Evolutionary conservation across 495 filamentous ascomycete species (phyloP).

Genomic region (Chaetomium fimeti): DNA sequence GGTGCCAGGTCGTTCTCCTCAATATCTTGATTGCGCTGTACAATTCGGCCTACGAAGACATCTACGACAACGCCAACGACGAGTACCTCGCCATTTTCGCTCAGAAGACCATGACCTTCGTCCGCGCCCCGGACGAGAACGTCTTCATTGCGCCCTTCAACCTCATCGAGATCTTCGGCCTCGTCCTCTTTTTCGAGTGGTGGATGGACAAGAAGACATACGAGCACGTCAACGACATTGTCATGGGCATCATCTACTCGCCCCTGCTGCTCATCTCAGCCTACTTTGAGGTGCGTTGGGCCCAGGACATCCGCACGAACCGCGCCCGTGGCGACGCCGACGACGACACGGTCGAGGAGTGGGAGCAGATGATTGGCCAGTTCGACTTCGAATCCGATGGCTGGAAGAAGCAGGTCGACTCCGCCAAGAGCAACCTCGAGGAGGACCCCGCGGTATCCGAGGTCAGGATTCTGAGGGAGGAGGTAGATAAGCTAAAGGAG

Average conservation of each 20-base stretch:
- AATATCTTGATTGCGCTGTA: conserved; percentile 96
- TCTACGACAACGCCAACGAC: conserved; percentile 89
- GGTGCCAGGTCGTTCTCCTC: conserved; percentile 60
- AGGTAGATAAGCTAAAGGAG: conserved; percentile 66
- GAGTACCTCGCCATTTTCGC: conserved; percentile 90
- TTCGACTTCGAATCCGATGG: conserved; percentile 76
- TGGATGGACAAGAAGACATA: conserved; percentile 73
- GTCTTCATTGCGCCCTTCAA: conserved; percentile 97
- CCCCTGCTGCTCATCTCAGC: conserved; percentile 81
- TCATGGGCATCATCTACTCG: conserved; percentile 85
- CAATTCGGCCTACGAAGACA: conserved; percentile 93
- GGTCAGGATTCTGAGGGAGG: conserved; percentile 63
- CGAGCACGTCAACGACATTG: conserved; percentile 73
- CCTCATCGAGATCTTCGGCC: conserved; percentile 77
- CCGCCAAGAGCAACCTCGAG: conserved; percentile 74
- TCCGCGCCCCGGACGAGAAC: conserved; percentile 95
- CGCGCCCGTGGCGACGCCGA: conserved; percentile 80
- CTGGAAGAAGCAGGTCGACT: conserved; percentile 73
- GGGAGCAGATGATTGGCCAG: conserved; percentile 75
- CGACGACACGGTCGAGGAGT: conserved; percentile 84
- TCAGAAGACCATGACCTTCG: conserved; percentile 92
- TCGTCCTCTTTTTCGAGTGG: conserved; percentile 89
- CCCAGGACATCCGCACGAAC: conserved; percentile 66
- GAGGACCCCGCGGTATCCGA: conserved; percentile 67
- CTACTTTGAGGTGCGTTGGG: conserved; percentile 67